Base-by-base conservation (phyloP, 2,329 filamentous ascomycete genomes). In the Cladosporium sp. region DNA sequence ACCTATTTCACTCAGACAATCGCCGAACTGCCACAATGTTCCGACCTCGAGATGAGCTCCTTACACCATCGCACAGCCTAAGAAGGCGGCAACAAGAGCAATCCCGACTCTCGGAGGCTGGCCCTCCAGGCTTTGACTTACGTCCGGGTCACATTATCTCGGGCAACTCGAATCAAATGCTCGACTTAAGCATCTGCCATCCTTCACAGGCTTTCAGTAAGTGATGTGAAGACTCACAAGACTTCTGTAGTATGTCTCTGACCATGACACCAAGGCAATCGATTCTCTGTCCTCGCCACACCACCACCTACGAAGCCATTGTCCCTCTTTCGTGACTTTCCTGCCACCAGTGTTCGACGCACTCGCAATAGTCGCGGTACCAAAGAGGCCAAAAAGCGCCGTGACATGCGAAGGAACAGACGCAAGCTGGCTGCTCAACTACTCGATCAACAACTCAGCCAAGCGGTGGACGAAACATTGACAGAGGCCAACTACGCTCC, bases 301-400 rank as follows among this genome's bases (percentile, higher is more conserved):
- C 67, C 67, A 35, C 29, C 65, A 56, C 63, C 66, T 40, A 28
- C 33, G 23, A 63, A 56, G 28, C 50, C 50, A 31, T 18, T 26
- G 21, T 29, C 63, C 12, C 35, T 61, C n/a, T 65, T 60, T 26
- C 67, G 66, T 26, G 69, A 69, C n/a, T 57, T 67, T 11, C 53
- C 64, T 5, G 59, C 68, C 14, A 62, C 57, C 16, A 61, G 65
- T 21, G 66, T 66, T 37, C 72, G 70, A 35, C 71, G 73, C 14
- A 65, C 66, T 21, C 72, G 73, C 21, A 69, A 74, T 62, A 72
- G 69, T 46, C 67, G 73, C 23, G 71, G 69, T 23, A 73, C 73
- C 12, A 73, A 72, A 62, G 73, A 74, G 49, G 72, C 70, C 31
- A 75, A 73, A 60, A 70, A 69, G 61, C 72, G 74, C n/a, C 73